Evolutionary conservation across 129 eudicot genomes (phyloP).

Genomic region (Lactuca sativa): DNA sequence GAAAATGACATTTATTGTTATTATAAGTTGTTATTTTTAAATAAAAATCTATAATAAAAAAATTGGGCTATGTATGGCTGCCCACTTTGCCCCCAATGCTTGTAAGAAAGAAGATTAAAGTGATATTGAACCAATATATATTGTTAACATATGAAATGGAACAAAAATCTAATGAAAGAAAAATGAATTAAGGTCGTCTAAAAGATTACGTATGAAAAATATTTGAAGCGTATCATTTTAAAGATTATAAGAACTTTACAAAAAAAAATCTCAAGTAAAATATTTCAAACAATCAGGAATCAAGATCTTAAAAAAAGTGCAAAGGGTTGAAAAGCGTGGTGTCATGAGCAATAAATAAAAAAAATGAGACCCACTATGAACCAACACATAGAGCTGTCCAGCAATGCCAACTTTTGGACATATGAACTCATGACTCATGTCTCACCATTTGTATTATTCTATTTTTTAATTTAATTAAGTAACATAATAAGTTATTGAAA

Average conservation of each 20-base stretch:
- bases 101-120: no score
- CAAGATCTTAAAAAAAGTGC: neutral
- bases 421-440: slow-evolving; percentile 41
- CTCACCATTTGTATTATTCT: slow-evolving; percentile 26
- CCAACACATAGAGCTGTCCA: slow-evolving; percentile 23
- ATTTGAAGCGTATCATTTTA: neutral
- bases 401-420: slow-evolving; percentile 31
- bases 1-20: no score
- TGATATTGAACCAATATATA: neutral
- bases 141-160: slow-evolving; percentile 7
- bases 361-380: slow-evolving; percentile 30
- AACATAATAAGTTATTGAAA: no score
- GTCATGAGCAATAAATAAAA: slow-evolving; percentile 1
- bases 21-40: no score
- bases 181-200: slow-evolving; percentile 7
- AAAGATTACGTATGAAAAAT: neutral
- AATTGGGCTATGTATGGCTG: no score
- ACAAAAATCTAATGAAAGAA: slow-evolving; percentile 19
- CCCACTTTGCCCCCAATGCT: no score
- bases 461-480: neutral
- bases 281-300: neutral
- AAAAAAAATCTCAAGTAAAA: neutral
- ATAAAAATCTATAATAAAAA: no score
- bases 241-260: neutral
- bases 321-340: slow-evolving; percentile 12